Percentiles rank a stretch among this genome's conserved stretches.
Evolutionary conservation across 2,329 filamentous ascomycete species (phyloP).

Genomic region (Neofusicoccum kwambonambiense): DNA sequence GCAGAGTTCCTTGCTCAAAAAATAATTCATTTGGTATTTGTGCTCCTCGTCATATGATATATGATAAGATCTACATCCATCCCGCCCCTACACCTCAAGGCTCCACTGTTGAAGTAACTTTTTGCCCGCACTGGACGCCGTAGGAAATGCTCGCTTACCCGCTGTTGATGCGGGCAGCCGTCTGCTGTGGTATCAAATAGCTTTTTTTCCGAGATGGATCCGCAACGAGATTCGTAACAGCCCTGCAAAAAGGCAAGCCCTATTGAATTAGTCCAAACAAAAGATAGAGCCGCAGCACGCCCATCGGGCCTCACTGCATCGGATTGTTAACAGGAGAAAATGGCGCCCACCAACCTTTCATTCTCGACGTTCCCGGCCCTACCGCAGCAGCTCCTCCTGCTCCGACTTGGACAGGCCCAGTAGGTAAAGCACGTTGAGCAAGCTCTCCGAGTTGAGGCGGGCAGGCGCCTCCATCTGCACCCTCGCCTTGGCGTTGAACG

Average conservation of each 20-base stretch:
- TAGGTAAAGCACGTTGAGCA: constrained; percentile 71
- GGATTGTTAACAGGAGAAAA: not conserved
- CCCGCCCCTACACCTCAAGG: too few relatives aligned
- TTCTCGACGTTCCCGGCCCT: not conserved
- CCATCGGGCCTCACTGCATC: not conserved
- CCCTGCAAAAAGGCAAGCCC: not conserved
- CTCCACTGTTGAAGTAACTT: not conserved
- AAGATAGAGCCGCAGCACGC: not conserved
- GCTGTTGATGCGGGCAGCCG: not conserved
- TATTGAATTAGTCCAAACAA: constrained; percentile 1
- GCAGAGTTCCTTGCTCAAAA: not conserved
- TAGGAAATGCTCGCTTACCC: not conserved
- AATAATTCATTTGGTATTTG: not conserved
- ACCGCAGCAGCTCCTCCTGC: constrained; percentile 47
- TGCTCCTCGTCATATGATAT: not conserved
- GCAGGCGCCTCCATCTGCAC: constrained; percentile 76
- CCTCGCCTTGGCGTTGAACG: constrained; percentile 80
- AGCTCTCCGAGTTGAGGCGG: constrained; percentile 62
- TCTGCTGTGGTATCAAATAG: constrained; percentile 3
- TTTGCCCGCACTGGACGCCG: not conserved
- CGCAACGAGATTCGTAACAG: not conserved
- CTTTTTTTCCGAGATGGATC: not conserved
- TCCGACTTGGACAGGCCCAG: constrained; percentile 71
- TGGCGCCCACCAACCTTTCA: not conserved
- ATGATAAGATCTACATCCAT: not conserved